phyloP scores from a whole-genome alignment of 2,329 filamentous ascomycete species.

The Albophoma yamanashiensis region DNA sequence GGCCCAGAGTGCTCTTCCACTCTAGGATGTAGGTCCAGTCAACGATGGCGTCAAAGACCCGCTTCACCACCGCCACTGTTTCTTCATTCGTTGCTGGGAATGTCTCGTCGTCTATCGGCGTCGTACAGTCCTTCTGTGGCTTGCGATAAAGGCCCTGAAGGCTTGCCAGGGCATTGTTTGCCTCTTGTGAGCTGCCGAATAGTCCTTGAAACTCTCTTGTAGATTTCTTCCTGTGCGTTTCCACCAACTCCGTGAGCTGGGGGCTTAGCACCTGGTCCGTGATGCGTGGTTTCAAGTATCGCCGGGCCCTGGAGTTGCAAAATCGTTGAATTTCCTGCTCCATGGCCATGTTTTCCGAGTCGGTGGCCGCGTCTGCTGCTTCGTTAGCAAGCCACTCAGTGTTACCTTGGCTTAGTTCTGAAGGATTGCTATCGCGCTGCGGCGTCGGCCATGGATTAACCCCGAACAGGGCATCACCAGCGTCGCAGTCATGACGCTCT shows the following conservation, averaged over 20 bases:
- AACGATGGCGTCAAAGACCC: conserved; percentile 12
- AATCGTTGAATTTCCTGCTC: not conserved
- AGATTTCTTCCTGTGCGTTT: not conserved
- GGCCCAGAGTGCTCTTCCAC: conserved; percentile 9
- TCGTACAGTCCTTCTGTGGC: conserved; percentile 6
- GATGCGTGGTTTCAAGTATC: not conserved
- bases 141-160: conserved; percentile 8
- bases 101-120: conserved; percentile 5
- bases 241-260: not conserved
- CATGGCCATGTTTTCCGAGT: not conserved
- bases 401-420: not conserved
- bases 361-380: not conserved
- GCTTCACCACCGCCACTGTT: conserved; percentile 5
- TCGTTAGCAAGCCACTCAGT: not conserved
- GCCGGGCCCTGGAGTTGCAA: not conserved
- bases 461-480: not conserved
- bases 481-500: not conserved
- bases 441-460: not conserved
- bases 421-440: not conserved
- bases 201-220: not conserved
- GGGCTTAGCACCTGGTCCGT: not conserved
- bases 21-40: conserved; percentile 13
- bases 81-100: conserved; percentile 6
- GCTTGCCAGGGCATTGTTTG: conserved; percentile 1
- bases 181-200: conserved; percentile 2